phyloP scores from a whole-genome alignment of 2,329 filamentous ascomycete species.

The Fusarium equiseti region DNA sequence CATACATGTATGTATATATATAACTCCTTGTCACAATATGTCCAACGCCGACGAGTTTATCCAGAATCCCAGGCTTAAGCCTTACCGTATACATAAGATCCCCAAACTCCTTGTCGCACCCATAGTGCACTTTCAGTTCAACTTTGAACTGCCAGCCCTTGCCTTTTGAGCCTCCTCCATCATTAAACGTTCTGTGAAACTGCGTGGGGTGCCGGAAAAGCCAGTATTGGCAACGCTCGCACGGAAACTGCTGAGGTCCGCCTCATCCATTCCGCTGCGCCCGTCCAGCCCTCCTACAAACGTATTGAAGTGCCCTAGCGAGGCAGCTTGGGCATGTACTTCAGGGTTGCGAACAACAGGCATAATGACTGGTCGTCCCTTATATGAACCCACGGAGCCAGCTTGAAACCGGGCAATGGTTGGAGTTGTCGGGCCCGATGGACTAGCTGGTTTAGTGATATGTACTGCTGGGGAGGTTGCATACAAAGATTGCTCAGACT shows the following conservation, averaged over 20 bases:
- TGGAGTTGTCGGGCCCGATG: constrained; percentile 49
- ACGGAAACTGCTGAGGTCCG: constrained; percentile 58
- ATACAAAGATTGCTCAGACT: constrained; percentile 50
- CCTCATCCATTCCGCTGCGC: constrained; percentile 62
- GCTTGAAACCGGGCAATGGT: constrained; percentile 52
- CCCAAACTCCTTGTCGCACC: constrained; percentile 42
- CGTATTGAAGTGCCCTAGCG: constrained; percentile 61
- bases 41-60: constrained; percentile 49
- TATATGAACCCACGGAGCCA: constrained; percentile 66
- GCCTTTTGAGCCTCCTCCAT: constrained; percentile 60
- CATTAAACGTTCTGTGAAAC: constrained; percentile 62
- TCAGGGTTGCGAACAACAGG: constrained; percentile 63
- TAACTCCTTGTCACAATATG: constrained; percentile 40
- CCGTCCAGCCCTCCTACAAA: constrained; percentile 68
- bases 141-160: constrained; percentile 33
- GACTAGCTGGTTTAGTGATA: constrained; percentile 50
- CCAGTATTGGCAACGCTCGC: constrained; percentile 55
- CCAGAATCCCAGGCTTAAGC: constrained; percentile 40
- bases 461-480: constrained; percentile 61
- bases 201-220: constrained; percentile 60
- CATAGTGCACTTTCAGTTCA: constrained; percentile 34
- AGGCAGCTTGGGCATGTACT: constrained; percentile 61
- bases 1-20: constrained; percentile 23
- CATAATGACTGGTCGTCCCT: constrained; percentile 65
- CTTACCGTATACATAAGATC: constrained; percentile 39